Evolutionary conservation across 176 grass and related monocot genomes (phyloP).

Genomic region (Paspalum vaginatum): DNA sequence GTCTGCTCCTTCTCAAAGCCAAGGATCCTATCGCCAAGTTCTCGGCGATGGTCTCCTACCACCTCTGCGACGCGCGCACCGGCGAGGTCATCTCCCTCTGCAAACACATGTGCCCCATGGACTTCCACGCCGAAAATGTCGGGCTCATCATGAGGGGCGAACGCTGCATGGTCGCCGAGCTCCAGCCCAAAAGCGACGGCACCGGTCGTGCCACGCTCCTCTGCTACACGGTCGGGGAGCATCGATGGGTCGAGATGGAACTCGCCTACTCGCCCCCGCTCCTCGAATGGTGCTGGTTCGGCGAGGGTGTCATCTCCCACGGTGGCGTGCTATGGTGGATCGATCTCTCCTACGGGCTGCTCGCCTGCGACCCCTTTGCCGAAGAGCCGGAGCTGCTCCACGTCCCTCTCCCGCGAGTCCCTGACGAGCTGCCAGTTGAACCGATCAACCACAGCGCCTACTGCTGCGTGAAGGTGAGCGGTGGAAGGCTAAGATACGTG

Average conservation of each 20-base stretch:
- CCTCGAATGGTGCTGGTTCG: background rate
- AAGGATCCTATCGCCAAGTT: background rate
- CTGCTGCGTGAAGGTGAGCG: background rate
- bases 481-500: background rate
- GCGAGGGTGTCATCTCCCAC: slow-evolving; percentile 1
- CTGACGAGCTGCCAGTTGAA: background rate
- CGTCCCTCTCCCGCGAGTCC: slow-evolving; percentile 7
- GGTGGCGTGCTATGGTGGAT: slow-evolving; percentile 28
- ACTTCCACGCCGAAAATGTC: background rate
- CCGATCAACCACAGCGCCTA: no score
- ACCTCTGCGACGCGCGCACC: slow-evolving; percentile 26
- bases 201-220: background rate
- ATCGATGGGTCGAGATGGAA: slow-evolving; percentile 5
- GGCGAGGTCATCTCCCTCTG: background rate
- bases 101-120: background rate
- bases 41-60: background rate
- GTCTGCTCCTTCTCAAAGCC: background rate
- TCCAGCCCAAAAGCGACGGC: background rate
- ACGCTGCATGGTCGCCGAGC: slow-evolving; percentile 1
- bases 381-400: background rate
- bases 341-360: slow-evolving; percentile 19
- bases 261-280: slow-evolving; percentile 1
- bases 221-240: background rate
- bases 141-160: background rate
- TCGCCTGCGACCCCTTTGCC: background rate